Percentiles rank a stretch among this genome's conserved stretches.
These are phyloP conservation scores for Cordyceps fumosorosea DNA, from an alignment of 2,329 filamentous ascomycete genomes.

Conservation along the genomic window DNA sequence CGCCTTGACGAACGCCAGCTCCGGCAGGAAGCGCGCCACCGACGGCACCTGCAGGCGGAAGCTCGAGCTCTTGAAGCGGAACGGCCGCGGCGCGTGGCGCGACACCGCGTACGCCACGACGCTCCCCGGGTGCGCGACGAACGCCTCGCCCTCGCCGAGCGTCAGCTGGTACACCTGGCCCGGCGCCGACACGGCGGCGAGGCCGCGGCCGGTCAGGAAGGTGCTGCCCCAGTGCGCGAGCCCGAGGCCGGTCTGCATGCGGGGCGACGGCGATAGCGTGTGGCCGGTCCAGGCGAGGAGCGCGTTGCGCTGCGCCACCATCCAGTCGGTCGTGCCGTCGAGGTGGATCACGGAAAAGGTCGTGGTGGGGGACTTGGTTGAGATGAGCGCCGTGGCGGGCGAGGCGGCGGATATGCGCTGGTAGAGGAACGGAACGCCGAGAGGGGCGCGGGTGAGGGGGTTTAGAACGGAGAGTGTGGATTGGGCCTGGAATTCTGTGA, in stretches of 20 bases:
- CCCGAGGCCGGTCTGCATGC: conserved; percentile 66
- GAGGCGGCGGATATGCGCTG: conserved; percentile 83
- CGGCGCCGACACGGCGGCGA: conserved; percentile 76
- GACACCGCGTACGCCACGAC: conserved; percentile 84
- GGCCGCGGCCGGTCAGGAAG: conserved; percentile 76
- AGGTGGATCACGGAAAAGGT: conserved; percentile 84
- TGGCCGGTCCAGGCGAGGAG: conserved; percentile 96
- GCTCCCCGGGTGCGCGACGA: conserved; percentile 85
- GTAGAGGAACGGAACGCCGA: conserved; percentile 92
- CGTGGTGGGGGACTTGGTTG: conserved; percentile 77
- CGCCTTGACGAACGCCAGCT: conserved; percentile 64
- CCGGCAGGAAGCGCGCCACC: conserved; percentile 56
- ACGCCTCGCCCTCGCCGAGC: conserved; percentile 76
- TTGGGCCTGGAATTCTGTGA: conserved; percentile 53
- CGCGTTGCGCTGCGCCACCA: conserved; percentile 79
- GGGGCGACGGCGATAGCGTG: conserved; percentile 68
- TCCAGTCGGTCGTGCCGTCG: conserved; percentile 93
- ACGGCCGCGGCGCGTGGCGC: conserved; percentile 68
- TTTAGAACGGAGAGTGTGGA: conserved; percentile 85
- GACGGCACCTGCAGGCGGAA: conserved; percentile 75
- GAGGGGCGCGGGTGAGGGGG: conserved; percentile 69
- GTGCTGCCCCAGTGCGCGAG: conserved; percentile 90
- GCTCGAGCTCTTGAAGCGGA: conserved; percentile 74
- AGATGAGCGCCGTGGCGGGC: conserved; percentile 81
- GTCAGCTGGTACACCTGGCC: conserved; percentile 86